Conservation (phyloP, 2,329 filamentous ascomycete genomes). For the Xylaria sp. region DNA sequence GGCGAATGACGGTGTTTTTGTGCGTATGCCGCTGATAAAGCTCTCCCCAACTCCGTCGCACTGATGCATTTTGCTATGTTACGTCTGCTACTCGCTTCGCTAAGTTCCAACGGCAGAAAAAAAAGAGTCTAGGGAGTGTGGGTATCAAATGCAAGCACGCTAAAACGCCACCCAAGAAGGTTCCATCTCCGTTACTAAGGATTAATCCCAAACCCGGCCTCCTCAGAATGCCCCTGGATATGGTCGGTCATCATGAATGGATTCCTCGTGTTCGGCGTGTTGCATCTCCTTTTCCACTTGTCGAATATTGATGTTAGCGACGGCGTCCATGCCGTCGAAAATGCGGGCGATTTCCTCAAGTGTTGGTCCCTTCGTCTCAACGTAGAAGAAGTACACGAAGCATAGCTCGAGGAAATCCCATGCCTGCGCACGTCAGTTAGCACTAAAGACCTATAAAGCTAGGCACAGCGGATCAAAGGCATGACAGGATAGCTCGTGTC, state of each 20-base stretch:
- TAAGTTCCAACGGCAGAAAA: conserved; percentile 3
- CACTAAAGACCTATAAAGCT: not conserved
- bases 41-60: conserved; percentile 24
- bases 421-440: conserved; percentile 48
- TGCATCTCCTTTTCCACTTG: conserved; percentile 67
- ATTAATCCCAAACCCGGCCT: not conserved
- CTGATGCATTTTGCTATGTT: conserved; percentile 20
- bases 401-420: conserved; percentile 70
- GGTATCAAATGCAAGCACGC: conserved; percentile 35
- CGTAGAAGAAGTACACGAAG: conserved; percentile 74
- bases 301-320: conserved; percentile 64
- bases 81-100: not conserved
- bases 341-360: conserved; percentile 77
- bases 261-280: conserved; percentile 46
- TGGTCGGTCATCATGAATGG: conserved; percentile 28
- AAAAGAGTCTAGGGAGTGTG: conserved; percentile 33
- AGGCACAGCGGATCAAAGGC: not conserved
- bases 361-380: conserved; percentile 77
- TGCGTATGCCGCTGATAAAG: conserved; percentile 2
- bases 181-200: not conserved
- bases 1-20: conserved; percentile 28
- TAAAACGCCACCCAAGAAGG: conserved; percentile 15
- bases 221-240: conserved; percentile 37
- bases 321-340: conserved; percentile 73
- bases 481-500: not conserved